These are phyloP conservation scores for Cercospora brassicicola DNA, from an alignment of 2,329 filamentous ascomycete genomes.

Conservation along the genomic window DNA sequence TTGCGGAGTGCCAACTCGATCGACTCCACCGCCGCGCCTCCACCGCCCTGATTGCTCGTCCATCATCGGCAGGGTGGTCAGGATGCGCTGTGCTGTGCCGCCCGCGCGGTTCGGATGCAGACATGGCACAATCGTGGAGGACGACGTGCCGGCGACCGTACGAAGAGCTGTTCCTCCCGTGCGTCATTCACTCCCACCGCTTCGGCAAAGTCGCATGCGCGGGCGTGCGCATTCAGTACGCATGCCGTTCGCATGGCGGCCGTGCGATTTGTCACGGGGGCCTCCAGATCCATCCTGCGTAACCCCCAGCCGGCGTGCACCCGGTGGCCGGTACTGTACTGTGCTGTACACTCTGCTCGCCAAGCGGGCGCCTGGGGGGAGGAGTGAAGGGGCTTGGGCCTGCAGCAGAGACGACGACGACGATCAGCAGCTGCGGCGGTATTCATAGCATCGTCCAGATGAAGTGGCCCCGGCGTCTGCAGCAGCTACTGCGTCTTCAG, in stretches of 20 bases:
- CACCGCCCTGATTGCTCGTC: not conserved
- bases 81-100: not conserved
- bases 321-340: slow-evolving; percentile 12
- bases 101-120: slow-evolving; percentile 4
- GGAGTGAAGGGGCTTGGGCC: not conserved
- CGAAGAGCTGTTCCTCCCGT: not conserved
- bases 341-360: not conserved
- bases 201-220: slow-evolving; percentile 15
- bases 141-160: not conserved
- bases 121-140: not conserved
- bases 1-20: slow-evolving; percentile 15
- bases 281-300: slow-evolving; percentile 9
- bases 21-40: slow-evolving; percentile 9
- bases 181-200: slow-evolving; percentile 14
- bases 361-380: no score
- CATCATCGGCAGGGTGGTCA: not conserved
- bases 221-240: slow-evolving; percentile 21
- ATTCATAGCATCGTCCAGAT: slow-evolving; percentile 20
- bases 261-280: slow-evolving; percentile 26
- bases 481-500: slow-evolving; percentile 10
- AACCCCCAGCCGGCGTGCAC: slow-evolving; percentile 15
- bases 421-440: not conserved
- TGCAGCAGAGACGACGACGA: not conserved
- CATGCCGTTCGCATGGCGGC: slow-evolving; percentile 28
- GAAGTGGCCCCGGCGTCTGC: slow-evolving; percentile 11